phyloP scores from a whole-genome alignment of 2,329 filamentous ascomycete species.

The Aspergillus phoenicis region DNA sequence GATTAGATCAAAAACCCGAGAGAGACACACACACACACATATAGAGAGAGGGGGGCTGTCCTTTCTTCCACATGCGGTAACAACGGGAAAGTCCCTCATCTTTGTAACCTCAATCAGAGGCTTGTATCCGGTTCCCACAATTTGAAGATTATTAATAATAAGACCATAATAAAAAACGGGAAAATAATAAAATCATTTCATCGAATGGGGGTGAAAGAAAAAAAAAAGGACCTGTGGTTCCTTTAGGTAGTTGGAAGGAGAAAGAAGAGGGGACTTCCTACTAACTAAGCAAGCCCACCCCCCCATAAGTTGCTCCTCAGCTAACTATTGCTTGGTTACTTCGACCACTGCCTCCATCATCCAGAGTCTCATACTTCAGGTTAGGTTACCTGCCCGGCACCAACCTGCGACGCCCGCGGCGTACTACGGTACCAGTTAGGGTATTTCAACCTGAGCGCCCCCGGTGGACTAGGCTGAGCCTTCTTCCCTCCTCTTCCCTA shows the following conservation, averaged over 20 bases:
- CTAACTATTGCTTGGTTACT: background rate
- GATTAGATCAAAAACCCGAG: background rate
- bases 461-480: slow-evolving; percentile 13
- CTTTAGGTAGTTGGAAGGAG: slow-evolving; percentile 4
- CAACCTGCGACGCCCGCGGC: slow-evolving; percentile 9
- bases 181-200: background rate
- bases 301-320: slow-evolving; percentile 2
- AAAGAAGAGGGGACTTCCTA: background rate
- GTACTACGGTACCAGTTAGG: slow-evolving; percentile 4
- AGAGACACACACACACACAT: background rate
- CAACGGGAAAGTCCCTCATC: slow-evolving; percentile 17
- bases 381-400: slow-evolving; percentile 1
- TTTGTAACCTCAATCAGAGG: slow-evolving; percentile 13
- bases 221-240: slow-evolving; percentile 11
- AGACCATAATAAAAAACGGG: background rate
- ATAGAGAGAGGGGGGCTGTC: background rate
- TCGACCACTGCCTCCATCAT: background rate
- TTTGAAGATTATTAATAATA: slow-evolving; percentile 13
- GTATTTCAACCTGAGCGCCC: slow-evolving; percentile 27
- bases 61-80: slow-evolving; percentile 17
- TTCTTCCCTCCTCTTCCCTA: background rate
- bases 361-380: slow-evolving; percentile 1
- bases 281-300: slow-evolving; percentile 4
- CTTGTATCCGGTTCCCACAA: slow-evolving; percentile 12
- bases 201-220: background rate